Evolutionary conservation across 202 grass and related monocot species (phyloP).

Genomic region (Eragrostis tef): DNA sequence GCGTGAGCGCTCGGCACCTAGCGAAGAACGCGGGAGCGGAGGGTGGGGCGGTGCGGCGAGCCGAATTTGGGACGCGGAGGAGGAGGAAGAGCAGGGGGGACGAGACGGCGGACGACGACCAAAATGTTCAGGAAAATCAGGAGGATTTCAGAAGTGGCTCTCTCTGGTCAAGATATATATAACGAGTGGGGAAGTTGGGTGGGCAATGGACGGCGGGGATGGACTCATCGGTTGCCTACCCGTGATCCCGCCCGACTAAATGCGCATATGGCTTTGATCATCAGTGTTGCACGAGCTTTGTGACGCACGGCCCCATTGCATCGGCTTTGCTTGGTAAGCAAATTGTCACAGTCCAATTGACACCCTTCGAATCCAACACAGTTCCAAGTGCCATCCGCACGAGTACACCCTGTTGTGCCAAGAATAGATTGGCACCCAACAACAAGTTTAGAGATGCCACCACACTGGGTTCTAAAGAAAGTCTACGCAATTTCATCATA

Average conservation of each 20-base stretch:
- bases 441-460: too few species aligned
- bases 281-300: background rate
- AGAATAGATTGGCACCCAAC: too few species aligned
- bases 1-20: background rate
- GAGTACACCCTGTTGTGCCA: too few species aligned
- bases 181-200: background rate
- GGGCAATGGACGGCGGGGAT: background rate
- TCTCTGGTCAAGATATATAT: background rate
- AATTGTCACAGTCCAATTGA: background rate
- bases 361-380: too few species aligned
- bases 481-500: too few species aligned
- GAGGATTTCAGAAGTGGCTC: constrained; percentile 6
- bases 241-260: background rate
- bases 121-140: background rate
- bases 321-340: background rate
- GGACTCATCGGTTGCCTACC: background rate
- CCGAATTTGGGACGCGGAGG: background rate
- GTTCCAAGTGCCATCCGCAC: too few species aligned
- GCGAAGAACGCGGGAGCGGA: constrained; percentile 11
- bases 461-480: too few species aligned
- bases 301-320: too few species aligned
- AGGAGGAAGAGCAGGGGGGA: background rate
- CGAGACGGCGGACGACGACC: background rate
- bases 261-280: too few species aligned
- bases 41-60: constrained; percentile 17